Evolutionary conservation across 495 filamentous ascomycete genomes (phyloP), one percentile per base, ranked within the genome.

Genomic region (Aspergillus panamensis): DNA sequence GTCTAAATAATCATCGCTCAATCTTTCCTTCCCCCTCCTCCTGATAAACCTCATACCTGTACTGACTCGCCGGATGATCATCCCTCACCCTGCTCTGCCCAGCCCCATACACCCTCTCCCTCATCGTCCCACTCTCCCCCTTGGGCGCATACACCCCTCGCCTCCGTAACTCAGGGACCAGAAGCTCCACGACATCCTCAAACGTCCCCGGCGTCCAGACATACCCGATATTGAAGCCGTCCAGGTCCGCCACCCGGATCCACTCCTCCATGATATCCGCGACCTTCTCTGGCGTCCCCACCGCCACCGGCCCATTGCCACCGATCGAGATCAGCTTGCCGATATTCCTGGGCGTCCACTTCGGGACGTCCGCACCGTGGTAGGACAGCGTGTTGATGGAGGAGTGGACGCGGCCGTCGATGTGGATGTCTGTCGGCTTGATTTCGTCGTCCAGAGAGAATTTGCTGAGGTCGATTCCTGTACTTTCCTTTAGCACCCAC

Each of bases 141-240:
- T 29, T 16, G 0, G 62, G 61, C 31, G 69, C 51, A 55, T 75
- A 77, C 29, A 86, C 58, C 1, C 82, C 83, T n/a, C 84, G 69
- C 48, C 64, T 72, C 53, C 77, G 65, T 59, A 87, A 66, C 66
- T 86, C 85, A 1, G 84, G 85, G 13, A 86, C 60, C 10, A 88
- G 65, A 19, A 84, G 62, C 50, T 86, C 81, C 48, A 83, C 75
- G 14, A 86, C 72, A 56, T 86, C 84, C 56, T 80, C 75, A 69
- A 87, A 88, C 3, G 82, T 82, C 30, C 80, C 79, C 0, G 84
- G 85, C 57, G 79, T 82, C 29, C 79, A 77, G 1, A 80, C 79
- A 65, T 77, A 70, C 48, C 59, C 73, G 35, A 85, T 59, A 63
- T 84, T 85, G 60, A 85, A 85, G 14, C 83, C 83, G 69, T 87